Conservation (phyloP, 176 grass and related monocot species). For the Oropetium thomaeum region DNA sequence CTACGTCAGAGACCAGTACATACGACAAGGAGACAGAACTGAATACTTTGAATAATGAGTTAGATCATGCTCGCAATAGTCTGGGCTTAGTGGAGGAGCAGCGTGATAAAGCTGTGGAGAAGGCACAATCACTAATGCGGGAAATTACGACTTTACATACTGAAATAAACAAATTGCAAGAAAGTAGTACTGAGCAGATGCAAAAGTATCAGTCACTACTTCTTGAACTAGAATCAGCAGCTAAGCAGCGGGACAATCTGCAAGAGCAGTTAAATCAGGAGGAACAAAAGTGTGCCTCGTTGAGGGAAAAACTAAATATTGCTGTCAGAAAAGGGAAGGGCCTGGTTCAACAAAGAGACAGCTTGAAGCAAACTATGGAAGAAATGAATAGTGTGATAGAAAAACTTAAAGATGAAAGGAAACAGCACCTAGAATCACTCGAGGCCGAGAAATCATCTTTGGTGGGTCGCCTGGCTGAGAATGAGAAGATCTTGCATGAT, state of each 20-base stretch:
- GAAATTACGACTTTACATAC: constrained; percentile 57
- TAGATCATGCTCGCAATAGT: constrained; percentile 47
- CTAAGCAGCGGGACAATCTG: constrained; percentile 63
- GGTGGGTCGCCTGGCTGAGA: constrained; percentile 55
- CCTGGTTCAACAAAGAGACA: constrained; percentile 84
- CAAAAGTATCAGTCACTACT: constrained; percentile 51
- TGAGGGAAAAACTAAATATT: constrained; percentile 93
- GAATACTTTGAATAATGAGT: constrained; percentile 39
- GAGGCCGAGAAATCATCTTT: constrained; percentile 73
- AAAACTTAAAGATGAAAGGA: constrained; percentile 54
- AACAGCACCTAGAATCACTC: constrained; percentile 64
- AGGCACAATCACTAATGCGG: constrained; percentile 38
- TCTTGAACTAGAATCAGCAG: constrained; percentile 51
- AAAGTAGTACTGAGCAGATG: constrained; percentile 46
- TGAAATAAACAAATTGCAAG: constrained; percentile 52
- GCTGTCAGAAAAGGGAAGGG: constrained; percentile 95
- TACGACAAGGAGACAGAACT: constrained; percentile 37
- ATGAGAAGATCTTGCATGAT: constrained; percentile 55
- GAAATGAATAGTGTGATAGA: constrained; percentile 54
- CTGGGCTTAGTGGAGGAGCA: constrained; percentile 52
- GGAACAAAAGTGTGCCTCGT: constrained; percentile 61
- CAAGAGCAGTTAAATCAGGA: constrained; percentile 71
- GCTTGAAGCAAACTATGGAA: constrained; percentile 76
- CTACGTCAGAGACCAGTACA: constrained; percentile 18
- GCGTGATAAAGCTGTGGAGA: constrained; percentile 54